phyloP scores from a whole-genome alignment of 768 basidiomycete species.

The Suillus discolor region DNA sequence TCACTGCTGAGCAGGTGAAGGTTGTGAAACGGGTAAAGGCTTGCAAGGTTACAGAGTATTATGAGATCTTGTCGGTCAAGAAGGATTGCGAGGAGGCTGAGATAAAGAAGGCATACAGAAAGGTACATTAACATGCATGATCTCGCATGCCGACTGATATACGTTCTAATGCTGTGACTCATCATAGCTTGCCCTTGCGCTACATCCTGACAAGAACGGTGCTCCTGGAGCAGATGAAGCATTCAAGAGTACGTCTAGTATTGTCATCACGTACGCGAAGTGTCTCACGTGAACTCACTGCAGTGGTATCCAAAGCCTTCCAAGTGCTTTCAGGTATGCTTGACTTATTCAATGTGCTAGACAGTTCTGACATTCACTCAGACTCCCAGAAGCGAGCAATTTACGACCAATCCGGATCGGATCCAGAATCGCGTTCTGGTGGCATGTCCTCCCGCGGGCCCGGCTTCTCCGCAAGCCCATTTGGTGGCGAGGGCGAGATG shows the following conservation, averaged over 20 bases:
- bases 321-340: conserved; percentile 81
- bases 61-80: conserved; percentile 84
- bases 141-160: not conserved
- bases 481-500: conserved; percentile 74
- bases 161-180: conserved; percentile 12
- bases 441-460: conserved; percentile 64
- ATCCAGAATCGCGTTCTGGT: conserved; percentile 82
- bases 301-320: conserved; percentile 98
- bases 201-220: conserved; percentile 94
- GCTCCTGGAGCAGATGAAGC: conserved; percentile 99
- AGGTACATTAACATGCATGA: conserved; percentile 54
- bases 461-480: conserved; percentile 52
- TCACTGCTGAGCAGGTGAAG: conserved; percentile 79
- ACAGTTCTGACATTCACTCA: conserved; percentile 22
- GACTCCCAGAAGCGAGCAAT: conserved; percentile 90
- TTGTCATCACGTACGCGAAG: not conserved
- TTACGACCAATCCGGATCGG: conserved; percentile 82
- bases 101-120: conserved; percentile 94
- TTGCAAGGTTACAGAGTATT: conserved; percentile 91
- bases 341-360: not conserved
- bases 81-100: conserved; percentile 82
- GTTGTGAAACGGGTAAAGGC: conserved; percentile 84
- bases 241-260: conserved; percentile 78
- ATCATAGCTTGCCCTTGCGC: conserved; percentile 76
- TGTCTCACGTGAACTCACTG: conserved; percentile 9